phyloP scores from a whole-genome alignment of 345 rosid genomes.

The Mercurialis annua region DNA sequence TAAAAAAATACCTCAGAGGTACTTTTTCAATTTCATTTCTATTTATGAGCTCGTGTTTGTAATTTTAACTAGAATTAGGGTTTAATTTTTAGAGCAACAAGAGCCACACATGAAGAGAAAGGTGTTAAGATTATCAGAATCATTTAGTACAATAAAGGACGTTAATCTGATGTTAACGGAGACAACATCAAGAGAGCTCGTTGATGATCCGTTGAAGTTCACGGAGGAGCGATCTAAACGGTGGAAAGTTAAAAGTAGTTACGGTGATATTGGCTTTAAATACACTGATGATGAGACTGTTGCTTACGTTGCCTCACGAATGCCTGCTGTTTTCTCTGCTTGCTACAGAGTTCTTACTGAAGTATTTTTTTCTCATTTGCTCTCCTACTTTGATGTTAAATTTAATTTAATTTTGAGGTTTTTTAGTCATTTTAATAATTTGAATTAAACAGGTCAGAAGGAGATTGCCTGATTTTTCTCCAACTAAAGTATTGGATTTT shows the following conservation, averaged over 20 bases:
- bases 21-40: neutral
- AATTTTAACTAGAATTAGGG: neutral
- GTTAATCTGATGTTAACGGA: slow-evolving; percentile 48
- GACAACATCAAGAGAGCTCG: slow-evolving; percentile 59
- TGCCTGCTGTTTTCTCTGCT: slow-evolving; percentile 94
- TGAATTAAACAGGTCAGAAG: slow-evolving; percentile 49
- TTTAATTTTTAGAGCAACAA: slow-evolving; percentile 50
- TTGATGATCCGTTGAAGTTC: slow-evolving; percentile 79
- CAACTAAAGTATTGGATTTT: slow-evolving; percentile 73
- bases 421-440: neutral
- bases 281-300: slow-evolving; percentile 78
- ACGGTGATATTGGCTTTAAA: slow-evolving; percentile 77
- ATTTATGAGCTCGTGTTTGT: neutral
- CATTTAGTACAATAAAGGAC: slow-evolving; percentile 65
- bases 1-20: slow-evolving; percentile 75
- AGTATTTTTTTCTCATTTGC: slow-evolving; percentile 27
- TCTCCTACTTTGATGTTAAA: neutral
- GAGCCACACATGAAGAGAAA: slow-evolving; percentile 80
- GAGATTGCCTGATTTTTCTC: slow-evolving; percentile 70
- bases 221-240: slow-evolving; percentile 66
- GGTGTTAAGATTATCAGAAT: slow-evolving; percentile 65
- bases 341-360: slow-evolving; percentile 76
- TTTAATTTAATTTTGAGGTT: neutral
- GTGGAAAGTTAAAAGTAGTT: slow-evolving; percentile 82
- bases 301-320: slow-evolving; percentile 91